Percentiles rank a stretch among this genome's conserved stretches.
Evolutionary conservation across 345 rosid genomes (phyloP).

Genomic region (Gossypium australe): DNA sequence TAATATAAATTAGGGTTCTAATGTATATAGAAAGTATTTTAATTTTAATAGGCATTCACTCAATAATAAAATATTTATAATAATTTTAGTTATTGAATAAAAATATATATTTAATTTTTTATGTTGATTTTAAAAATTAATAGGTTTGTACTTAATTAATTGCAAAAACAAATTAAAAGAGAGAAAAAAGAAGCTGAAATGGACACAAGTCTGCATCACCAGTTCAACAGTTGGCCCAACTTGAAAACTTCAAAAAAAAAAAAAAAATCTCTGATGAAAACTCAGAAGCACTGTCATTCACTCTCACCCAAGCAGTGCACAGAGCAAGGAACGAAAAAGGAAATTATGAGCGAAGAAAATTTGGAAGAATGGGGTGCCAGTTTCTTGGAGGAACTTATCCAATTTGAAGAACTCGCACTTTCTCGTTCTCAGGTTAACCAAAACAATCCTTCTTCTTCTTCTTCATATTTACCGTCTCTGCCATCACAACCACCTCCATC

Average conservation of each 20-base stretch:
- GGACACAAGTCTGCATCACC: not conserved
- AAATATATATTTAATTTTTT: too few relatives aligned
- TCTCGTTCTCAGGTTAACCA: conserved; percentile 19
- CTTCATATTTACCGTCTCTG: not conserved
- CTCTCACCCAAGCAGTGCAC: not conserved
- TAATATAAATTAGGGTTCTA: too few relatives aligned
- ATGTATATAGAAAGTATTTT: too few relatives aligned
- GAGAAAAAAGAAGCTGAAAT: too few relatives aligned
- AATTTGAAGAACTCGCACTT: conserved; percentile 36
- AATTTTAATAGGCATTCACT: too few relatives aligned
- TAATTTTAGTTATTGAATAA: too few relatives aligned
- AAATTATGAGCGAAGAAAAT: conserved; percentile 28
- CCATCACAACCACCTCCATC: conserved; percentile 5
- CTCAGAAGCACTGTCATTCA: not conserved
- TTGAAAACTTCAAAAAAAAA: not conserved
- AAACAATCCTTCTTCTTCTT: conserved; percentile 5
- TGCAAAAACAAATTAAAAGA: too few relatives aligned
- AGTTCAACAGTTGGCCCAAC: not conserved
- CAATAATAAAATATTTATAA: too few relatives aligned
- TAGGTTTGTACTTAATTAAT: too few relatives aligned
- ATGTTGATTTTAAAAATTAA: too few relatives aligned
- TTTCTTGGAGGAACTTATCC: conserved; percentile 38
- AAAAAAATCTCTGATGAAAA: not conserved
- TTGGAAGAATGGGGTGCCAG: conserved; percentile 59
- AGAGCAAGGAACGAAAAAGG: not conserved